Conservation (phyloP, 441 rosid genomes). For the Pelargonium fulgidum region DNA sequence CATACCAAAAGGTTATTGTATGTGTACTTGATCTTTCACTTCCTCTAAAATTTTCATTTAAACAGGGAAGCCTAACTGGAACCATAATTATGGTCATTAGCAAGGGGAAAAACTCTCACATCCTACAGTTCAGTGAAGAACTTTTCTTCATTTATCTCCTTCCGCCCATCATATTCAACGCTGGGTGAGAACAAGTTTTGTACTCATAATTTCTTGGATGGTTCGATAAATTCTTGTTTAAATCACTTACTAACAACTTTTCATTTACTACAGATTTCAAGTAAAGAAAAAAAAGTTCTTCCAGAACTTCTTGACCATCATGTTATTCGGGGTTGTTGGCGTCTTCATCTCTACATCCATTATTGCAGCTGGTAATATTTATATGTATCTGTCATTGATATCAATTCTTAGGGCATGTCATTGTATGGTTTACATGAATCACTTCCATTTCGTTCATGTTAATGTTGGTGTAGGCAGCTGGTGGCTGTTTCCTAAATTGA, state of each 20-base stretch:
- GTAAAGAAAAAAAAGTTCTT: constrained; percentile 88
- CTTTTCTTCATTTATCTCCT: constrained; percentile 88
- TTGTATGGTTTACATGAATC: not conserved
- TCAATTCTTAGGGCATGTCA: too few species aligned
- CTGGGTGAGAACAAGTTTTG: constrained; percentile 47
- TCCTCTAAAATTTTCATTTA: too few species aligned
- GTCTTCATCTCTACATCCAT: constrained; percentile 62
- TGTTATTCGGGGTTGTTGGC: constrained; percentile 71
- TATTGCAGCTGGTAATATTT: constrained; percentile 51
- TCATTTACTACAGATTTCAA: constrained; percentile 56
- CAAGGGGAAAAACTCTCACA: constrained; percentile 72
- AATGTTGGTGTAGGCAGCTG: constrained; percentile 56
- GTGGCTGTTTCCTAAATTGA: constrained; percentile 64
- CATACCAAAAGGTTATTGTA: too few species aligned
- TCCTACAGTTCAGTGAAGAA: constrained; percentile 65
- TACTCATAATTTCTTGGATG: not conserved
- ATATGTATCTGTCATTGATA: too few species aligned
- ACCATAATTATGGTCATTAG: constrained; percentile 45
- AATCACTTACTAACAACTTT: not conserved
- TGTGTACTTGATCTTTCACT: too few species aligned
- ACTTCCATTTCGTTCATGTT: constrained; percentile 11
- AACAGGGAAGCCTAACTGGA: constrained; percentile 63
- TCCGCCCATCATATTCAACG: constrained; percentile 93
- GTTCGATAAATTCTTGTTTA: not conserved
- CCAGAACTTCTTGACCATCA: constrained; percentile 65